Conservation (phyloP, 2,329 filamentous ascomycete species). For the Pseudogymnoascus pannorum region DNA sequence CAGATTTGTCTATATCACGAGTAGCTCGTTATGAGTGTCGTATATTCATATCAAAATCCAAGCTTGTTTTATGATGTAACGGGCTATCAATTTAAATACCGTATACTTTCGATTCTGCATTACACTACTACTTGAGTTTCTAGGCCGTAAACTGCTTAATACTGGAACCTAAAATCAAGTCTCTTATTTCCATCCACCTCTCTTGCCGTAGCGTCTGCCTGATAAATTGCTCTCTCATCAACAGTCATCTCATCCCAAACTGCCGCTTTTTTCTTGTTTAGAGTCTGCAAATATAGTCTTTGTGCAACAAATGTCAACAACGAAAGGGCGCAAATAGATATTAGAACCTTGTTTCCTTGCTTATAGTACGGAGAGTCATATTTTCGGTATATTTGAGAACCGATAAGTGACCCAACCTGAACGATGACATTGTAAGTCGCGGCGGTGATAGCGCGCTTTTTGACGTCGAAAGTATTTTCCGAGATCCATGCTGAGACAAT, state of each 20-base stretch:
- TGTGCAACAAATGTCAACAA: conserved; percentile 44
- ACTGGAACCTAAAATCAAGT: conserved; percentile 45
- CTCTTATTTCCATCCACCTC: conserved; percentile 43
- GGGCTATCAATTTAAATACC: too few relatives aligned
- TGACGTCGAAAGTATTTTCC: conserved; percentile 43
- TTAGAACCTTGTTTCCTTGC: conserved; percentile 48
- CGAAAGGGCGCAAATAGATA: conserved; percentile 43
- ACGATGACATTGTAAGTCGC: conserved; percentile 43
- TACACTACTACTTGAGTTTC: too few relatives aligned
- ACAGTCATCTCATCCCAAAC: conserved; percentile 39
- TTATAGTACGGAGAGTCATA: conserved; percentile 51
- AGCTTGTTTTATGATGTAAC: too few relatives aligned
- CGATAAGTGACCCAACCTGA: conserved; percentile 37
- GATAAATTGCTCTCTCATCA: conserved; percentile 40
- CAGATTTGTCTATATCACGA: not conserved
- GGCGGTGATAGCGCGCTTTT: conserved; percentile 41
- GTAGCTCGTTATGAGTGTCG: not conserved
- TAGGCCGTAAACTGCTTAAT: conserved; percentile 29
- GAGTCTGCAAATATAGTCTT: conserved; percentile 35
- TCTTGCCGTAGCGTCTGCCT: conserved; percentile 36
- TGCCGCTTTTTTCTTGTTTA: conserved; percentile 43
- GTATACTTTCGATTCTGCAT: too few relatives aligned
- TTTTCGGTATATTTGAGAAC: conserved; percentile 41
- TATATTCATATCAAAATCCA: too few relatives aligned
- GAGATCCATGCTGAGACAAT: conserved; percentile 44